Conservation (phyloP, 176 grass and related monocot genomes). For the Musa troglodytarum region DNA sequence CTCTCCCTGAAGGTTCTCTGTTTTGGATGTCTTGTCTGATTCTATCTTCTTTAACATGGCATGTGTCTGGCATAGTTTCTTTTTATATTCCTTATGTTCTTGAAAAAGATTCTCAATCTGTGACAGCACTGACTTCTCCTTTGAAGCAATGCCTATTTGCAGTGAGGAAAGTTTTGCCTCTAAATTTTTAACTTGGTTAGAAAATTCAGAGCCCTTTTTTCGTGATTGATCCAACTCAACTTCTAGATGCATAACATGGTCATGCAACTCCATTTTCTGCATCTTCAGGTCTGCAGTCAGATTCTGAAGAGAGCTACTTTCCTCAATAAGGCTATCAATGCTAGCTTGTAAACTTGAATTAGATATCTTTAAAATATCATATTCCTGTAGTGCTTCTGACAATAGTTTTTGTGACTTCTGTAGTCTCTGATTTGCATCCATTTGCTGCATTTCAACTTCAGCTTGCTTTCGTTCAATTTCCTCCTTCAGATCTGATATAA, state of each 20-base stretch:
- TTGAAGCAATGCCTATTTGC: conserved; percentile 48
- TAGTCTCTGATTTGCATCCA: conserved; percentile 51
- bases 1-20: conserved; percentile 70
- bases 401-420: conserved; percentile 44
- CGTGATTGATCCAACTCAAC: conserved; percentile 60
- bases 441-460: conserved; percentile 47
- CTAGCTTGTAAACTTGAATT: conserved; percentile 54
- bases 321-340: conserved; percentile 60
- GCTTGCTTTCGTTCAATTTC: conserved; percentile 43
- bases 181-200: conserved; percentile 43
- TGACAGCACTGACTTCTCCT: conserved; percentile 60
- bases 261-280: conserved; percentile 69
- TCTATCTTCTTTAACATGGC: conserved; percentile 53
- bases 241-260: conserved; percentile 50
- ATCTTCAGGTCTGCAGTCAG: conserved; percentile 45
- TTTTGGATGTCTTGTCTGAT: conserved; percentile 53
- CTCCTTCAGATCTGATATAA: conserved; percentile 55
- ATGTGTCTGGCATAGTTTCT: conserved; percentile 51
- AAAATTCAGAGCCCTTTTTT: conserved; percentile 53
- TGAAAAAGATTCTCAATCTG: conserved; percentile 72
- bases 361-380: conserved; percentile 47
- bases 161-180: conserved; percentile 60
- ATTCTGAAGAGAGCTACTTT: conserved; percentile 65
- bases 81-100: conserved; percentile 78
- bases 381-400: conserved; percentile 50